A percentile compares a stretch with the other conserved stretches of the same genome.
phyloP scores from a whole-genome alignment of 2,329 filamentous ascomycete species.

The Hymenoscyphus fructigenus region DNA sequence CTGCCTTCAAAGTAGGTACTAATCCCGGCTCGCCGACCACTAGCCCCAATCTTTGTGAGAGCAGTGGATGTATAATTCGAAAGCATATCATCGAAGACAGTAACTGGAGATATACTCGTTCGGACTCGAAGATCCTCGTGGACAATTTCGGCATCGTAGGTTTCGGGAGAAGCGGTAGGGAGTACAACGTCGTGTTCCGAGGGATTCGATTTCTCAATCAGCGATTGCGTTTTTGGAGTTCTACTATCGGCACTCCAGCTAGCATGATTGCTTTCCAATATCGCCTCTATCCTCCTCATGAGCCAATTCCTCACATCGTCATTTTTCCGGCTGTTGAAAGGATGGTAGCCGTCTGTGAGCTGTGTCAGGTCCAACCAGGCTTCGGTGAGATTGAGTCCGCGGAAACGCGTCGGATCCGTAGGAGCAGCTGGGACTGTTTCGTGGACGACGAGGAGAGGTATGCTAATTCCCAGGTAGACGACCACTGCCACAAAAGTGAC shows the following conservation, averaged over 20 bases:
- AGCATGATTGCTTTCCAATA: slow-evolving; percentile 62
- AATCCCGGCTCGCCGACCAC: slow-evolving; percentile 36
- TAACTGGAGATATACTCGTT: slow-evolving; percentile 44
- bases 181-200: neutral
- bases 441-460: slow-evolving; percentile 71
- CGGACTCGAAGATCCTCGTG: slow-evolving; percentile 22
- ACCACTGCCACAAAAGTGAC: slow-evolving; percentile 78
- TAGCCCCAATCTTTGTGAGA: slow-evolving; percentile 39
- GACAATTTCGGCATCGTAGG: slow-evolving; percentile 4
- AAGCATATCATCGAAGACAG: slow-evolving; percentile 74
- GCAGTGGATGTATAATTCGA: slow-evolving; percentile 75
- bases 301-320: slow-evolving; percentile 78
- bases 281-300: slow-evolving; percentile 66
- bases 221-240: neutral
- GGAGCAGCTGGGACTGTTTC: slow-evolving; percentile 71
- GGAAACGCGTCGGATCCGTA: slow-evolving; percentile 48
- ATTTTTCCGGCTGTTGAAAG: slow-evolving; percentile 84
- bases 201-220: no score
- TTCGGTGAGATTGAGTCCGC: slow-evolving; percentile 76
- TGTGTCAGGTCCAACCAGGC: slow-evolving; percentile 82
- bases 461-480: slow-evolving; percentile 75
- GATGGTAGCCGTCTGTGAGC: slow-evolving; percentile 76
- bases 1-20: slow-evolving; percentile 86
- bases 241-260: slow-evolving; percentile 44
- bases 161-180: neutral